phyloP scores from a whole-genome alignment of 2,329 filamentous ascomycete species.

The Ophiostoma himal-ulmi region DNA sequence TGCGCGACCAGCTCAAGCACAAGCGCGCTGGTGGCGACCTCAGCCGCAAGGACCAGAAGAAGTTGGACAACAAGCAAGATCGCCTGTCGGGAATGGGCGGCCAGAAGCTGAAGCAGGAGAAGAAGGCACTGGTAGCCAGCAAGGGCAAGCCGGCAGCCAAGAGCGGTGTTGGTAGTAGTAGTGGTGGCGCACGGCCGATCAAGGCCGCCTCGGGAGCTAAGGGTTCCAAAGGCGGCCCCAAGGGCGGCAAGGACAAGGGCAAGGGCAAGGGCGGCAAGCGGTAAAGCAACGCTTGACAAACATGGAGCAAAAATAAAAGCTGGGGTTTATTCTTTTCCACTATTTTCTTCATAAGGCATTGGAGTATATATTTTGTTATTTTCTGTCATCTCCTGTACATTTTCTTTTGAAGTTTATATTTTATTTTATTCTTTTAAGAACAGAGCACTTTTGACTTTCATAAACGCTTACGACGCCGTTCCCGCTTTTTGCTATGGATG shows the following conservation, averaged over 20 bases:
- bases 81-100: slow-evolving; percentile 47
- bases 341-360: not conserved
- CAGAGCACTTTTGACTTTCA: too few species aligned
- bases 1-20: slow-evolving; percentile 56
- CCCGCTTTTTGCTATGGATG: not conserved
- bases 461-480: too few species aligned
- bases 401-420: not conserved
- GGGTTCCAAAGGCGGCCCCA: slow-evolving; percentile 10
- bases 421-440: not conserved
- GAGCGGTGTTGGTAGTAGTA: not conserved
- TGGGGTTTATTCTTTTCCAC: not conserved
- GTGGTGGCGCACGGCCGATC: not conserved
- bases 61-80: slow-evolving; percentile 49
- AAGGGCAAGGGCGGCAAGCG: slow-evolving; percentile 4
- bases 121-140: slow-evolving; percentile 22
- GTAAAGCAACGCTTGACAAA: not conserved
- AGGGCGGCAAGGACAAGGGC: not conserved
- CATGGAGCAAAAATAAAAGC: not conserved
- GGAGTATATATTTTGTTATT: not conserved
- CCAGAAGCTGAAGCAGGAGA: slow-evolving; percentile 27
- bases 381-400: not conserved
- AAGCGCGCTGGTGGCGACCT: slow-evolving; percentile 54
- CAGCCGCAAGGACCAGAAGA: slow-evolving; percentile 59
- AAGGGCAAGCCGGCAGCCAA: slow-evolving; percentile 5
- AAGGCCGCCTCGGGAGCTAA: slow-evolving; percentile 8